Evolutionary conservation across 768 basidiomycete species (phyloP).

Genomic region (Kwoniella newhampshirensis): DNA sequence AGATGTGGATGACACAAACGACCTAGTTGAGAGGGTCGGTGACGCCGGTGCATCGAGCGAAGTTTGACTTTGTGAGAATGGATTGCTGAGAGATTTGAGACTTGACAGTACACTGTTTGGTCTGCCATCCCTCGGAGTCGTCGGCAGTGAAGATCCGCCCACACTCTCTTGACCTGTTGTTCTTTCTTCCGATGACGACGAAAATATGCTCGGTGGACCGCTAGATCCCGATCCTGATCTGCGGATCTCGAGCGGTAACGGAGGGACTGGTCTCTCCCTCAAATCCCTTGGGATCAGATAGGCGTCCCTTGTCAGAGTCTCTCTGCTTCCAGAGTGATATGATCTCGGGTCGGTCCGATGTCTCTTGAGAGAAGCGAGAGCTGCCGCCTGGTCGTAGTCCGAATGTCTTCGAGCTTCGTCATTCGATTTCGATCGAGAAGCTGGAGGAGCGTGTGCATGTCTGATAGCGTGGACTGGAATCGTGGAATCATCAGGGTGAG

Average conservation of each 20-base stretch:
- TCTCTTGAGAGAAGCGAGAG: slow-evolving; percentile 16
- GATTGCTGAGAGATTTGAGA: slow-evolving; percentile 10
- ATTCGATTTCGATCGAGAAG: slow-evolving; percentile 22
- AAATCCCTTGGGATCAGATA: slow-evolving; percentile 5
- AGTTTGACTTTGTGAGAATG: neutral
- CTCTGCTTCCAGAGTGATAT: slow-evolving; percentile 4
- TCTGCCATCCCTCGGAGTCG: slow-evolving; percentile 5
- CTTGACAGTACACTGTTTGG: slow-evolving; percentile 14
- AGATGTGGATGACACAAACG: slow-evolving; percentile 5
- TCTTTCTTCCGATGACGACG: neutral
- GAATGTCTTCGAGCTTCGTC: slow-evolving; percentile 12
- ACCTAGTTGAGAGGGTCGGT: slow-evolving; percentile 7
- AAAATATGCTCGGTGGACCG: slow-evolving; percentile 8
- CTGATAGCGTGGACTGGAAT: slow-evolving; percentile 6
- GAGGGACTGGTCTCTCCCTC: slow-evolving; percentile 20
- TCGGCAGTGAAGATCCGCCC: slow-evolving; percentile 1
- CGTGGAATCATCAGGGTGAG: neutral
- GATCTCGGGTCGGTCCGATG: slow-evolving; percentile 28
- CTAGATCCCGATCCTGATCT: slow-evolving; percentile 1
- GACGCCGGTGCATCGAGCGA: slow-evolving; percentile 6
- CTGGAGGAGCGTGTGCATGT: slow-evolving; percentile 2
- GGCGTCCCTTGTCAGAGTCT: neutral
- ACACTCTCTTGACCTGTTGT: slow-evolving; percentile 3
- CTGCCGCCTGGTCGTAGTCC: neutral
- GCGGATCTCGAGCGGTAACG: slow-evolving; percentile 22